Percentiles rank a stretch among this genome's conserved stretches.
These are phyloP conservation scores for Puccinia novopanici DNA, from an alignment of 1,284 basidiomycete genomes.

Conservation along the genomic window DNA sequence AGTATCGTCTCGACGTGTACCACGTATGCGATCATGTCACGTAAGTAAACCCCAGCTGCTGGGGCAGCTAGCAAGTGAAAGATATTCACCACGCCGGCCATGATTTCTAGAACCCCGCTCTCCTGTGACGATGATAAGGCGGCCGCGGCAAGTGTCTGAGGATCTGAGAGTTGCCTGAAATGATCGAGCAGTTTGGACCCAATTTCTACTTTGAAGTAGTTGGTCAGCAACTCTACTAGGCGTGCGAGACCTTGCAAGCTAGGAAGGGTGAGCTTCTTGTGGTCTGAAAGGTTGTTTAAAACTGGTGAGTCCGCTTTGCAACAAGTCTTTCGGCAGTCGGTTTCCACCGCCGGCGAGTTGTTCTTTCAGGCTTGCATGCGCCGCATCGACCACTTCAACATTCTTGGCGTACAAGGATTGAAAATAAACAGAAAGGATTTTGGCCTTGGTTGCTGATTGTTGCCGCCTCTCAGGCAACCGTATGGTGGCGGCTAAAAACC, in stretches of 20 bases:
- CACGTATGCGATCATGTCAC: constrained; percentile 79
- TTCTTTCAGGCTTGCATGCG: constrained; percentile 87
- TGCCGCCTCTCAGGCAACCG: constrained; percentile 78
- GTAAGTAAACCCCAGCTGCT: constrained; percentile 87
- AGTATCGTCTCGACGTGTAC: constrained; percentile 92
- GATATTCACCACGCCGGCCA: constrained; percentile 91
- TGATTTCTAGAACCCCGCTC: constrained; percentile 87
- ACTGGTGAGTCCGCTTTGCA: constrained; percentile 97
- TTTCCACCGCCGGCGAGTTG: constrained; percentile 73
- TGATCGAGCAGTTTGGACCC: constrained; percentile 96
- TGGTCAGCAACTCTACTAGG: constrained; percentile 90
- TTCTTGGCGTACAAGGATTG: constrained; percentile 94
- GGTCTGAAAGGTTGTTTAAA: constrained; percentile 95
- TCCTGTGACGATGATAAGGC: constrained; percentile 77
- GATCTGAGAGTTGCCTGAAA: constrained; percentile 82
- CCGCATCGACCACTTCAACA: constrained; percentile 91
- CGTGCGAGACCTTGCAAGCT: constrained; percentile 93
- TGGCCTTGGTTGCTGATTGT: constrained; percentile 55
- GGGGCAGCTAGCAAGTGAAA: constrained; percentile 87
- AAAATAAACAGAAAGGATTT: constrained; percentile 89
- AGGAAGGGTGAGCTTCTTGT: constrained; percentile 88
- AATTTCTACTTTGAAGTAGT: constrained; percentile 99
- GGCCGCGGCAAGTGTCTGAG: constrained; percentile 76
- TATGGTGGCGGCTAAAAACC: constrained; percentile 90
- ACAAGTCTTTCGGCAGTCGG: constrained; percentile 89